These are phyloP conservation scores for Blastobotrys proliferans DNA, from an alignment of 1,139 yeast genomes.

Conservation along the genomic window DNA sequence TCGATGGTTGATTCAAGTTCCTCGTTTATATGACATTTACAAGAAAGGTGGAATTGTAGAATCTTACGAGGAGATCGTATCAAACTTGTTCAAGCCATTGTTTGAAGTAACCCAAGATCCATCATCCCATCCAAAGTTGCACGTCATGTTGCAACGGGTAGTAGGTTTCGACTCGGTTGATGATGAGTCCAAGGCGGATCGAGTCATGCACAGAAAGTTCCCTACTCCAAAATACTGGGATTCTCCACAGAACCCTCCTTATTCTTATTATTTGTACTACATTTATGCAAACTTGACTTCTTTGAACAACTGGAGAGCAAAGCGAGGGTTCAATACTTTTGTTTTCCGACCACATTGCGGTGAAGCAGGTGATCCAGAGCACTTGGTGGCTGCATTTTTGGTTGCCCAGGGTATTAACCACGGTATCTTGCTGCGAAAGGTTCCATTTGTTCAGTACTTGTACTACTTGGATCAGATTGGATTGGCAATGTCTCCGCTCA, in stretches of 20 bases:
- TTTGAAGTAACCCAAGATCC: slow-evolving; percentile 90
- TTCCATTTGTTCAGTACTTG: slow-evolving; percentile 90
- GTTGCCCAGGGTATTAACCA: slow-evolving; percentile 92
- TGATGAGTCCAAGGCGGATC: slow-evolving; percentile 91
- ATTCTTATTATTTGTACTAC: slow-evolving; percentile 89
- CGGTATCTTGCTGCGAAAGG: slow-evolving; percentile 86
- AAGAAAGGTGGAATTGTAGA: slow-evolving; percentile 68
- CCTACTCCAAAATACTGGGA: slow-evolving; percentile 86
- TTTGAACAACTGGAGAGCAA: slow-evolving; percentile 74
- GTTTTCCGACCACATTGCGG: slow-evolving; percentile 97
- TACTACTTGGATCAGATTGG: slow-evolving; percentile 94
- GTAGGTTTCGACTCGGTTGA: slow-evolving; percentile 98
- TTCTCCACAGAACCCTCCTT: slow-evolving; percentile 82
- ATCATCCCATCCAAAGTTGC: slow-evolving; percentile 77
- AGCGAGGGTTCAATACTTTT: slow-evolving; percentile 76
- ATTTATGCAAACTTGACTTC: slow-evolving; percentile 81
- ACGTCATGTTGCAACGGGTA: slow-evolving; percentile 84
- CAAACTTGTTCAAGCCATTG: slow-evolving; percentile 80
- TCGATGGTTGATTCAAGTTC: slow-evolving; percentile 95
- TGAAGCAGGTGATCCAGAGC: slow-evolving; percentile 99
- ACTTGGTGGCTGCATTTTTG: slow-evolving; percentile 82
- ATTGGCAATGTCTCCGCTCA: slow-evolving; percentile 97
- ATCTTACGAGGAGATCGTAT: slow-evolving; percentile 71
- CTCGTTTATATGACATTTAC: slow-evolving; percentile 87
- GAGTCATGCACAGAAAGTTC: slow-evolving; percentile 70